Conservation (phyloP, 306 rosid genomes). For the Prunus salicina region DNA sequence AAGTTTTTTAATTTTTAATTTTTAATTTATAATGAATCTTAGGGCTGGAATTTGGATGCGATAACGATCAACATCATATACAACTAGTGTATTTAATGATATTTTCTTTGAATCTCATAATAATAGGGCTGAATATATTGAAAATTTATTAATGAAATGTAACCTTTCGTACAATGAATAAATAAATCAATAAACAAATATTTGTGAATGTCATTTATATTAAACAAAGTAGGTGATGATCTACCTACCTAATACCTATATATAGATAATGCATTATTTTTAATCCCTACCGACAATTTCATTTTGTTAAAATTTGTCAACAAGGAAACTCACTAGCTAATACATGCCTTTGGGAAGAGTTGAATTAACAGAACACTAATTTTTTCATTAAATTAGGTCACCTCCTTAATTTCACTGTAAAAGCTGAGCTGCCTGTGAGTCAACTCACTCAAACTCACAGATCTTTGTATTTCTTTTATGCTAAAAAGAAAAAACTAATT, state of each 20-base stretch:
- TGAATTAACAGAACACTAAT: neutral
- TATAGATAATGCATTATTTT: neutral
- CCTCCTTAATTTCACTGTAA: neutral
- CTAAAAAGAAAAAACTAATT: no score
- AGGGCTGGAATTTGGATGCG: no score
- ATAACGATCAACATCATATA: no score
- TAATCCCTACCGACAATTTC: neutral
- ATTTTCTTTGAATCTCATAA: no score
- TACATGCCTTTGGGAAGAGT: neutral
- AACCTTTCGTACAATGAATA: neutral
- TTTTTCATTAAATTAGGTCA: neutral
- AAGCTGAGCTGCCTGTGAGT: neutral
- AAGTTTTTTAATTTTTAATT: no score
- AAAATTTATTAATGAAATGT: no score
- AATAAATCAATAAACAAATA: no score
- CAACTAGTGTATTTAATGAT: no score
- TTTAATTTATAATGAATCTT: no score
- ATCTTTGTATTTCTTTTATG: no score
- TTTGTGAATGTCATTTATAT: neutral
- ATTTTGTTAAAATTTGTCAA: neutral
- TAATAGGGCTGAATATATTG: no score
- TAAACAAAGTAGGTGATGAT: neutral
- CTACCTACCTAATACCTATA: neutral
- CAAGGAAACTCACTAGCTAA: neutral
- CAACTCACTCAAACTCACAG: neutral